Conservation (phyloP, 2,329 filamentous ascomycete species). For the Grosmannia huntii region DNA sequence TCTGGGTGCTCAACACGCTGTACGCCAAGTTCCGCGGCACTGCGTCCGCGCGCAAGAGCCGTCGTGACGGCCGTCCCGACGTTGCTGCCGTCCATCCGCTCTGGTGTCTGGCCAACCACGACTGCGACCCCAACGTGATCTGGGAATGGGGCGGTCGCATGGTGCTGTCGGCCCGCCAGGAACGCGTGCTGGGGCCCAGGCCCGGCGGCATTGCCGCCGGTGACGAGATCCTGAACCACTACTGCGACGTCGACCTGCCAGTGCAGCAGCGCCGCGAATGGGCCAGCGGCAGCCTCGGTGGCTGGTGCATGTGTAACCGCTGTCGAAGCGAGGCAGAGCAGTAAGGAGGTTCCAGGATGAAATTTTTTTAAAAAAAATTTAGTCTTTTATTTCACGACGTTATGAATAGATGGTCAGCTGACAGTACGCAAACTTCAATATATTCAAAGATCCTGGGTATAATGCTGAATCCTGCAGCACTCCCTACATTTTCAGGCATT, state of each 20-base stretch:
- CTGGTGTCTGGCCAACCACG: slow-evolving; percentile 95
- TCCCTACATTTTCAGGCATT: no score
- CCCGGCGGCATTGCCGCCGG: slow-evolving; percentile 53
- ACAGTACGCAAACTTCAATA: no score
- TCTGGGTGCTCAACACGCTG: slow-evolving; percentile 82
- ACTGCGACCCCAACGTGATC: slow-evolving; percentile 84
- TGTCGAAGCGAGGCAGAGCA: slow-evolving; percentile 57
- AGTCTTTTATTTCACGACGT: no score
- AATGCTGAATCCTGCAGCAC: no score
- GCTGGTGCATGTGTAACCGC: slow-evolving; percentile 73
- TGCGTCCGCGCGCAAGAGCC: slow-evolving; percentile 71
- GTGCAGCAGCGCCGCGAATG: slow-evolving; percentile 78
- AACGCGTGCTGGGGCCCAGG: slow-evolving; percentile 20
- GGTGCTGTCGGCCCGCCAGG: slow-evolving; percentile 47
- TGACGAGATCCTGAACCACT: slow-evolving; percentile 85
- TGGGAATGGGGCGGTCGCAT: slow-evolving; percentile 88
- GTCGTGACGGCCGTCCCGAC: slow-evolving; percentile 69
- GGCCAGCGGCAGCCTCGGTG: slow-evolving; percentile 77
- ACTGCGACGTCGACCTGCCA: slow-evolving; percentile 71
- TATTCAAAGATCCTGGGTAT: no score
- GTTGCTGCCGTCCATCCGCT: slow-evolving; percentile 87
- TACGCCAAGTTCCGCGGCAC: slow-evolving; percentile 90
- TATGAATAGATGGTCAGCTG: no score
- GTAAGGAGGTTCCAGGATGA: no score
- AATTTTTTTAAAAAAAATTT: no score